Evolutionary conservation across 768 basidiomycete species (phyloP), one percentile per base, ranked within the genome.

Genomic region (Auricularia cornea): DNA sequence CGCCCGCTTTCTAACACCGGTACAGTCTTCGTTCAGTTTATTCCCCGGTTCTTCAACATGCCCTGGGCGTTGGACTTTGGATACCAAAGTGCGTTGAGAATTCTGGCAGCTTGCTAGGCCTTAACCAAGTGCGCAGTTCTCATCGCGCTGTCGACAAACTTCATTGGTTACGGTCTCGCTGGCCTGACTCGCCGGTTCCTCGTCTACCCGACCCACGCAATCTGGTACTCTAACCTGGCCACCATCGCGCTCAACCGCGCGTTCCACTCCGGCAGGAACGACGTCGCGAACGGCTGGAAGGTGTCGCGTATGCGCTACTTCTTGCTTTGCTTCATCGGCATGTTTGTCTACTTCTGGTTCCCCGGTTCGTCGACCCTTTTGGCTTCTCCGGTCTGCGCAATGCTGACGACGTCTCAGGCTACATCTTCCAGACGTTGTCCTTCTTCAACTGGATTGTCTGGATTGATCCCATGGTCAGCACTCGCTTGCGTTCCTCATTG

Each of bases 341-440:
- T 63, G 29, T 65, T 60, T 11, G 63, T 65, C 60, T 72, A 71
- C 68, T 75, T 66, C 67, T 74, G 68, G 68, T 68, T 74, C 68
- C 73, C 72, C 23, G 35, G 35, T 38, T 14, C 8, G 35, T 38
- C 10, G 68, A 70, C 12, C 67, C 61, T 59, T 67, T 65, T 29
- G 72, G 70, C 2, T 67, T 72, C 63, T 69, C 73, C 60, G 72
- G 72, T 1, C 69, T 73, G 8, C 35, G 35, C 16, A n/a, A n/a
- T n/a, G n/a, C 35, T 67, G 75, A 88, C 68, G 78, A 87, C 65
- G 54, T 76, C 60, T 69, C 74, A 23, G 74, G 76, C 56, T 79
- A 78, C 66, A 68, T 80, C 32, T 79, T 74, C 71, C 74, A 72
- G 16, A 72, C 68, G 3, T 66, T 67, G 26, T 65, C 68, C 41